Percentiles rank a stretch among this genome's conserved stretches.
Conservation (phyloP, 768 basidiomycete species). For the Agrocybe chaxingu region DNA sequence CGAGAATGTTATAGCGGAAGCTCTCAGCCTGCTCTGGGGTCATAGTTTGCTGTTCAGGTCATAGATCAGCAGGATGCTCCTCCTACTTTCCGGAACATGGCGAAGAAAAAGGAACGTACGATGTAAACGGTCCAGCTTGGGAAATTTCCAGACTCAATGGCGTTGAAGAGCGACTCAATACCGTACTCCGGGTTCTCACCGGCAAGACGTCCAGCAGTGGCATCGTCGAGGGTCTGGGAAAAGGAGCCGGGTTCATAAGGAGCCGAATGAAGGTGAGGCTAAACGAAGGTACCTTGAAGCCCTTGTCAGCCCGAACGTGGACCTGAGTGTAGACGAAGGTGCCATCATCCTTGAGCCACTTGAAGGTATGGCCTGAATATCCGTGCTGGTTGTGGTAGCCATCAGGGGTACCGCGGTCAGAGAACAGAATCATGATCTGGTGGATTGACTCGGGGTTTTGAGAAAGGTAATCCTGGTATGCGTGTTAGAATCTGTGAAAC, state of each 20-base stretch:
- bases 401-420: conserved; percentile 93
- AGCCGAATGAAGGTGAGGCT: conserved; percentile 1
- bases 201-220: conserved; percentile 60
- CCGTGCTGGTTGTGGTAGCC: conserved; percentile 88
- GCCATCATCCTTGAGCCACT: conserved; percentile 83
- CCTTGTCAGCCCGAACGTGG: conserved; percentile 74
- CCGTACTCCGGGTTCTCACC: conserved; percentile 86
- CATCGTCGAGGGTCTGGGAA: conserved; percentile 66
- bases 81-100: background rate
- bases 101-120: conserved; percentile 35
- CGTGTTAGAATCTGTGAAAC: background rate
- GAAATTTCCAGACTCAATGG: conserved; percentile 77
- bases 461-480: conserved; percentile 73
- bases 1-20: conserved; percentile 87
- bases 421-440: conserved; percentile 87
- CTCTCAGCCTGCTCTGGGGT: conserved; percentile 86
- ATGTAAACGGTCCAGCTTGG: conserved; percentile 90
- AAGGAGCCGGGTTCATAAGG: conserved; percentile 3
- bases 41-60: conserved; percentile 74
- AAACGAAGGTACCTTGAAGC: conserved; percentile 61
- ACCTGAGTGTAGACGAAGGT: conserved; percentile 85
- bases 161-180: conserved; percentile 71
- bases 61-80: conserved; percentile 2
- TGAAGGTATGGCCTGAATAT: conserved; percentile 91
- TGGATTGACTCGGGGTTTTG: conserved; percentile 89